Evolutionary conservation across 2,329 filamentous ascomycete genomes (phyloP), one percentile per base, ranked within the genome.

Genomic region (Rhexocercosporidium sp.): DNA sequence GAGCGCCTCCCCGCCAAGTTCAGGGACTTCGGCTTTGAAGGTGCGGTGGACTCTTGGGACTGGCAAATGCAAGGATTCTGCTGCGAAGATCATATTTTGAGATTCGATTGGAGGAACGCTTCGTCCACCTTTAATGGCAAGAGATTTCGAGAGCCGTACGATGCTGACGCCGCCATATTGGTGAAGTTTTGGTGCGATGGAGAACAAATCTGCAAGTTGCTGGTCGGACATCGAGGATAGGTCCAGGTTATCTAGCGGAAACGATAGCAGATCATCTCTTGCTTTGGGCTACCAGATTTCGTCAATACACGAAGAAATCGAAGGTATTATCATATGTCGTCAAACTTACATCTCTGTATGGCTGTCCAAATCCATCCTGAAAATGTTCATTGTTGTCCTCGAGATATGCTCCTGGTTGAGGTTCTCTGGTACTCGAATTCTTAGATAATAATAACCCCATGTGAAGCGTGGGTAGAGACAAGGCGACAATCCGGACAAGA

Each of bases 31-130:
- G 29, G 62, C 62, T 22, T 47, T 64, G 47, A 64, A 57, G 49
- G 62, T 64, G 47, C 62, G 62, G 62, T 64, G 31, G 34, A 56
- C 49, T 34, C 25, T 64, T n/a, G 62, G 62, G 34, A 64, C 62
- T 46, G 47, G 62, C 25, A 64, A 37, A 64, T 47, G 31, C 37
- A 64, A 34, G 2, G 51, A 57, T 31, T 64, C 62, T 29, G 31
- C 22, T 54, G 64, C 64, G 25, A 66, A 66, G 18, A 53, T 12
- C 56, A 62, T 66, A 34, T 60, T 62, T 18, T 57, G 27, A 37
- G 57, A 53, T 41, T 61, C 64, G 44, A 5, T 37, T 7, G 54
- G 56, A 56, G n/a, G 37, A 31, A 66, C 46, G 12, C 44, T 39
- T 51, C 16, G 51, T 25, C 64, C 64, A 31, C 64, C 57, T 16